Percentiles rank a stretch among this genome's conserved stretches.
Conservation (phyloP, 345 rosid species). For the Eucalyptus pauciflora region DNA sequence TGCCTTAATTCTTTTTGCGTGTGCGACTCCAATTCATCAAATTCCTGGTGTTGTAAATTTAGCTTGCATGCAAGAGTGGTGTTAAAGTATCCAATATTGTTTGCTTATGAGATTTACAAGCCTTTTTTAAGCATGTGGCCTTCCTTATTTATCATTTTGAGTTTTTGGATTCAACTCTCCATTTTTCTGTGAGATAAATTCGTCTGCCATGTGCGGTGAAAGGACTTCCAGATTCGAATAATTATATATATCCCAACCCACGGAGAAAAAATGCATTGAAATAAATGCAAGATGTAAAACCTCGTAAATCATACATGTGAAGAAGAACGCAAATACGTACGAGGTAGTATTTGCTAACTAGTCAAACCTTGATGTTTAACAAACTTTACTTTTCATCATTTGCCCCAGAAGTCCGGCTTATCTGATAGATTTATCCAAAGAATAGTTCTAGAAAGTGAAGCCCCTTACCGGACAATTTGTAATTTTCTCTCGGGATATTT, state of each 20-base stretch:
- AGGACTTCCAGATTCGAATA: background rate
- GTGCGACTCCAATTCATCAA: background rate
- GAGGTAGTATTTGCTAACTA: background rate
- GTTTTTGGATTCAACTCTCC: background rate
- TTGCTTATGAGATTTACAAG: background rate
- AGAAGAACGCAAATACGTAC: background rate
- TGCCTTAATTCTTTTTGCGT: background rate
- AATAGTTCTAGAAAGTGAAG: background rate
- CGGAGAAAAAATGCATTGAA: background rate
- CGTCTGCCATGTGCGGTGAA: background rate
- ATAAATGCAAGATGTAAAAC: background rate
- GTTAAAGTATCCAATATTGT: background rate
- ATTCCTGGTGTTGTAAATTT: background rate
- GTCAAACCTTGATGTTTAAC: background rate
- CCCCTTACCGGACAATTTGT: background rate
- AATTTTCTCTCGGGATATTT: background rate
- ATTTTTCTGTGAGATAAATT: background rate
- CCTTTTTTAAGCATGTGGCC: background rate
- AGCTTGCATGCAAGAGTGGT: background rate
- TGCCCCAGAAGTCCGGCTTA: background rate
- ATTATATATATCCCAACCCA: background rate
- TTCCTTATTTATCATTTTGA: background rate
- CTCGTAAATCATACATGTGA: background rate
- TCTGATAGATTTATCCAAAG: background rate
- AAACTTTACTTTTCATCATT: background rate